These are phyloP conservation scores for Orobanche coerulescens DNA, from an alignment of 257 asterid genomes.

Conservation along the genomic window DNA sequence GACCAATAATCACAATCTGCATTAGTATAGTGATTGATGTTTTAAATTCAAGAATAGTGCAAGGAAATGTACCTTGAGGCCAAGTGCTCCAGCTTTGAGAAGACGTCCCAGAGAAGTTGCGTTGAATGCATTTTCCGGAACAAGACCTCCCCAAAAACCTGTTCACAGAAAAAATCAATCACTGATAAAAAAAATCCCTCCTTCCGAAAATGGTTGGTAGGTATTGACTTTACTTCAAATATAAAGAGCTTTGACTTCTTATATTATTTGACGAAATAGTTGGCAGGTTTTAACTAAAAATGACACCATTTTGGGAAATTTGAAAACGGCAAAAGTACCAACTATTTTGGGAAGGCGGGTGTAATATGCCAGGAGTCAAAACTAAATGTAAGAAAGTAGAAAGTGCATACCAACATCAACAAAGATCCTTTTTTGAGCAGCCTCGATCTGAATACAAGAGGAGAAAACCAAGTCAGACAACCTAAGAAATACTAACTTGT, in stretches of 20 bases:
- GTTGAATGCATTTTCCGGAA: conserved; percentile 88
- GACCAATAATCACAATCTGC: background rate
- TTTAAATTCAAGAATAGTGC: conserved; percentile 1
- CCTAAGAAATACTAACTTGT: too few species aligned
- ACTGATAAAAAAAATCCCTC: too few species aligned
- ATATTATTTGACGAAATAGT: too few species aligned
- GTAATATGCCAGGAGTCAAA: background rate
- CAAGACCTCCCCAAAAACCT: conserved; percentile 99
- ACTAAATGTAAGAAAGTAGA: background rate
- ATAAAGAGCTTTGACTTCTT: too few species aligned
- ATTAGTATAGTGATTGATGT: background rate
- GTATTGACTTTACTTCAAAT: too few species aligned
- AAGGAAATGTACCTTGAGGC: conserved; percentile 61
- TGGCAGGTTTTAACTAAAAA: too few species aligned
- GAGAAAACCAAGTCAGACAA: conserved; percentile 13
- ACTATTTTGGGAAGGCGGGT: too few species aligned
- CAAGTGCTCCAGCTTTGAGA: conserved; percentile 90
- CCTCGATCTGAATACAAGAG: conserved; percentile 45
- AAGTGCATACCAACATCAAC: conserved; percentile 81
- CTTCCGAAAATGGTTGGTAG: too few species aligned
- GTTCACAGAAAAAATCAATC: conserved; percentile 14
- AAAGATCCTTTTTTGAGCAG: conserved; percentile 74
- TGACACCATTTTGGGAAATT: too few species aligned
- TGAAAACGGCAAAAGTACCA: too few species aligned
- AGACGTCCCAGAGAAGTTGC: conserved; percentile 65